Conservation (phyloP, 73 alveolate genomes). For the Paramecium tetraurelia region DNA sequence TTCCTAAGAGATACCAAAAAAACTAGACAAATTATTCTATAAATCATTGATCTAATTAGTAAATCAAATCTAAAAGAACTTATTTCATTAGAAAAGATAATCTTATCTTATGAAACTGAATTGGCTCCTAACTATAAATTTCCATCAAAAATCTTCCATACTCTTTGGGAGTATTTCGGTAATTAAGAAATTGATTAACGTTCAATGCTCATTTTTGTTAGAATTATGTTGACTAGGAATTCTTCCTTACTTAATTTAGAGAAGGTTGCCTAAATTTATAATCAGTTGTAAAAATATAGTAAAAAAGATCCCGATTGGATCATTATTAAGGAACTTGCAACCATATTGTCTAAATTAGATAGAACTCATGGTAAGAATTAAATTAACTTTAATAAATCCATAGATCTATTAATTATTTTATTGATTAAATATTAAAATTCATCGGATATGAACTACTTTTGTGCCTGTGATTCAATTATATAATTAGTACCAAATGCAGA, state of each 20-base stretch:
- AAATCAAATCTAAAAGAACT: not conserved
- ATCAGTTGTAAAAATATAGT: not conserved
- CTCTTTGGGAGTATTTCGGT: not conserved
- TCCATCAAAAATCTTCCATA: not conserved
- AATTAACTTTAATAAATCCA: not conserved
- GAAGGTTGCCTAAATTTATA: not conserved
- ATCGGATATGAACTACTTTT: not conserved
- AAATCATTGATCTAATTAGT: not conserved
- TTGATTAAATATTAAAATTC: not conserved
- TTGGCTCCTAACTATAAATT: not conserved
- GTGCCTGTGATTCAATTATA: not conserved
- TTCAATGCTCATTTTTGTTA: not conserved
- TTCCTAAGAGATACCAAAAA: not conserved
- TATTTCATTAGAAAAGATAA: not conserved
- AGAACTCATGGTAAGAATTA: not conserved
- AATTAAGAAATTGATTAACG: not conserved
- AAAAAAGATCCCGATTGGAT: slow-evolving; percentile 7
- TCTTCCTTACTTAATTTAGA: not conserved
- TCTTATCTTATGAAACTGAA: not conserved
- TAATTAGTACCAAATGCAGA: not conserved
- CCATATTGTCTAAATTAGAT: not conserved
- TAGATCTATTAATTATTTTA: not conserved
- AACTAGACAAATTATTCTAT: not conserved
- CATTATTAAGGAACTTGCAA: not conserved
- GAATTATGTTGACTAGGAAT: not conserved